Evolutionary conservation across 148 eudicot genomes (phyloP).

Genomic region (Rhododendron kiyosumense): DNA sequence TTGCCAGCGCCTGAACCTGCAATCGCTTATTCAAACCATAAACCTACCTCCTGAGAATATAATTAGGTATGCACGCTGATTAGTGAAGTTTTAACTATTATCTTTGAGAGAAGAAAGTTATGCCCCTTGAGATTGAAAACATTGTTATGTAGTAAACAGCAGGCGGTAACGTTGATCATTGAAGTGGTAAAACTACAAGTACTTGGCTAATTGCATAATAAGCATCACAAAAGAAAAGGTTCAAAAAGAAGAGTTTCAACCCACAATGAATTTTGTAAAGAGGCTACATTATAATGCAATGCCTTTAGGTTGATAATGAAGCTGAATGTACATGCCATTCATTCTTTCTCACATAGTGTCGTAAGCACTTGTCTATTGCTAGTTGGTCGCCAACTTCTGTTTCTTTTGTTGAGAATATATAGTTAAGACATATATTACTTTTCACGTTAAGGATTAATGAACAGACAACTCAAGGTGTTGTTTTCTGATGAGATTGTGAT

Average conservation of each 20-base stretch:
- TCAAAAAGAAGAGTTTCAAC: background rate
- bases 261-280: background rate
- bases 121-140: background rate
- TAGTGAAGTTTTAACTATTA: background rate
- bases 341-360: background rate
- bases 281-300: background rate
- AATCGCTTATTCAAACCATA: background rate
- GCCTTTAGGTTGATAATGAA: background rate
- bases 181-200: background rate
- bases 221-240: background rate
- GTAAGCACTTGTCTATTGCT: background rate
- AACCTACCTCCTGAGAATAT: background rate
- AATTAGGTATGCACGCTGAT: background rate
- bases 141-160: background rate
- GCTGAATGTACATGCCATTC: background rate
- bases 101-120: background rate
- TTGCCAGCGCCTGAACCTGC: background rate
- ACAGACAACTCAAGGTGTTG: background rate
- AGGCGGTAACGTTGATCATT: background rate
- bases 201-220: background rate
- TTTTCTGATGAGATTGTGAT: background rate
- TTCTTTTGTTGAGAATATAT: background rate
- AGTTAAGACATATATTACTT: background rate
- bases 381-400: conserved; percentile 3
- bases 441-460: background rate